These are phyloP conservation scores for Peziza echinospora DNA, from an alignment of 495 filamentous ascomycete genomes.

Conservation along the genomic window DNA sequence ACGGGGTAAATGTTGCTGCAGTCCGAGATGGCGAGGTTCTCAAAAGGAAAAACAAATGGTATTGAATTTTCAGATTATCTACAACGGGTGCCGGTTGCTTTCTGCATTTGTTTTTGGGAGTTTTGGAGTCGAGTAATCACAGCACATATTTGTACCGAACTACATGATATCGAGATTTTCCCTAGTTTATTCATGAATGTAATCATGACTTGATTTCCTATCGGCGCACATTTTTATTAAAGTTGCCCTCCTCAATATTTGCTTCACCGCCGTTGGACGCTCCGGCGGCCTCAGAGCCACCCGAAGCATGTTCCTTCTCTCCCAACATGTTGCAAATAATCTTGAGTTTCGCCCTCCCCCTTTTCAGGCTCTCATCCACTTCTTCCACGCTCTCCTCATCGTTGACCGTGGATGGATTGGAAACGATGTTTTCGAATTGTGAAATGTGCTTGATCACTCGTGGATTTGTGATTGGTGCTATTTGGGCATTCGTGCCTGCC, in stretches of 20 bases:
- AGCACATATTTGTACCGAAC: too few species aligned
- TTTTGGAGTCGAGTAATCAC: too few species aligned
- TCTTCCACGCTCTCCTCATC: constrained; percentile 19
- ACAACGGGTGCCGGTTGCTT: too few species aligned
- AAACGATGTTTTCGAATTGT: constrained; percentile 12
- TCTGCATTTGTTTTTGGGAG: too few species aligned
- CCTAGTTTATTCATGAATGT: too few species aligned
- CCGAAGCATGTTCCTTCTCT: constrained; percentile 12
- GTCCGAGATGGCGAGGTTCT: constrained; percentile 33
- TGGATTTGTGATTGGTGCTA: constrained; percentile 10
- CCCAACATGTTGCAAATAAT: constrained; percentile 16
- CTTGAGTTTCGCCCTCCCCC: constrained; percentile 15
- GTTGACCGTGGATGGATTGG: constrained; percentile 17
- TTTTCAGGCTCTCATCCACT: constrained; percentile 17
- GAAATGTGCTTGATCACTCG: constrained; percentile 17
- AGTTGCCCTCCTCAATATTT: constrained; percentile 9
- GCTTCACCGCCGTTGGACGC: background rate
- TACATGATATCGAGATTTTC: too few species aligned
- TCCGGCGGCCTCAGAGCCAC: background rate
- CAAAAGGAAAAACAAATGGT: background rate
- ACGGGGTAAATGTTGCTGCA: constrained; percentile 48
- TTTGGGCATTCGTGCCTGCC: background rate
- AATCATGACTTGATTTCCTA: too few species aligned
- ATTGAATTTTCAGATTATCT: background rate
- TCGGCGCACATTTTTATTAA: constrained; percentile 4